phyloP scores from a whole-genome alignment of 2,329 filamentous ascomycete species.

The Stagonosporopsis chrysanthemi region DNA sequence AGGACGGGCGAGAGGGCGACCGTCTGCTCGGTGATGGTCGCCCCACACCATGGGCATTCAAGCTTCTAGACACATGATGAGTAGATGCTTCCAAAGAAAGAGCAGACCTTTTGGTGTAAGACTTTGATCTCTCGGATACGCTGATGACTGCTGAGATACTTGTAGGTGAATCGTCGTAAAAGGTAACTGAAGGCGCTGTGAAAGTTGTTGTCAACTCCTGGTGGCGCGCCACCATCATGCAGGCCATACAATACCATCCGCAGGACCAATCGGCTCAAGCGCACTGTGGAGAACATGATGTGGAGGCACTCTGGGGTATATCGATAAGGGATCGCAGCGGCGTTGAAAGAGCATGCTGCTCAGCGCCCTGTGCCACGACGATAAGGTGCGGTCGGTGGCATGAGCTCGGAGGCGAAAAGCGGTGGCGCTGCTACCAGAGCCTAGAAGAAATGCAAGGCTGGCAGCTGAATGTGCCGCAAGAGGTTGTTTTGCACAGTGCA shows the following conservation, averaged over 20 bases:
- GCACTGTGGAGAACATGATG: constrained; percentile 33
- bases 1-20: too few species aligned
- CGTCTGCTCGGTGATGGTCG: too few species aligned
- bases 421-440: neutral
- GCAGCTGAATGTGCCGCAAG: neutral
- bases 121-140: too few species aligned
- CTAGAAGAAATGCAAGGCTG: neutral
- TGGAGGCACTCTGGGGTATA: constrained; percentile 37
- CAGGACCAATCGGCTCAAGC: constrained; percentile 38
- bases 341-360: constrained; percentile 28
- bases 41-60: too few species aligned
- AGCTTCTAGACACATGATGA: too few species aligned
- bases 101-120: too few species aligned
- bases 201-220: neutral
- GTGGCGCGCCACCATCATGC: neutral
- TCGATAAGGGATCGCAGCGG: constrained; percentile 16
- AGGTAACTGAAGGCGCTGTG: neutral
- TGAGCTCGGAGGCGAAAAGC: constrained; percentile 13
- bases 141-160: neutral
- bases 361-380: constrained; percentile 27
- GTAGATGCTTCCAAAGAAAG: too few species aligned
- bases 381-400: constrained; percentile 8
- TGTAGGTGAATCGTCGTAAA: neutral
- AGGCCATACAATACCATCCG: constrained; percentile 6
- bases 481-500: neutral